Conservation (phyloP, 495 filamentous ascomycete genomes). For the Penicillium herquei region DNA sequence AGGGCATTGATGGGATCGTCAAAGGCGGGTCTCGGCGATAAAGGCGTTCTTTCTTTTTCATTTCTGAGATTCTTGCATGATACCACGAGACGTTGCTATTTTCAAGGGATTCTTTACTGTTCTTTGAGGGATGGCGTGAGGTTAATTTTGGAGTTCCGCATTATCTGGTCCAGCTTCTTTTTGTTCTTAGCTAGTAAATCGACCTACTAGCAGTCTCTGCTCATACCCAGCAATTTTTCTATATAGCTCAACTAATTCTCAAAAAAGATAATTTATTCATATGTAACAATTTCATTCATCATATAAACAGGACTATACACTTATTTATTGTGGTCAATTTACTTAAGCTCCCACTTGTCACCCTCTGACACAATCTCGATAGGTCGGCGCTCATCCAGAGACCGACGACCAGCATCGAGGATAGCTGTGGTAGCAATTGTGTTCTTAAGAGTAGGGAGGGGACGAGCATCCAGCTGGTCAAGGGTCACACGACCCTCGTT, state of each 20-base stretch:
- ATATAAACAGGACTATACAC: no score
- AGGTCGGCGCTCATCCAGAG: slow-evolving; percentile 75
- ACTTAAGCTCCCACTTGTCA: slow-evolving; percentile 70
- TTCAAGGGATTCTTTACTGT: slow-evolving; percentile 4
- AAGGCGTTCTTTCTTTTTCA: background rate
- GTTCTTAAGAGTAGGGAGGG: slow-evolving; percentile 80
- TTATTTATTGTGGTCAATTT: slow-evolving; percentile 13
- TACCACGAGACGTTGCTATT: slow-evolving; percentile 26
- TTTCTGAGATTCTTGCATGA: slow-evolving; percentile 23
- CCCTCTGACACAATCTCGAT: slow-evolving; percentile 67
- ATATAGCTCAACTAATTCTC: no score
- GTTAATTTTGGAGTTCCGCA: background rate
- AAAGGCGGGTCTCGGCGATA: slow-evolving; percentile 34
- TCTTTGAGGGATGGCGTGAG: background rate
- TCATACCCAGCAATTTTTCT: background rate
- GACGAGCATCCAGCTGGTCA: slow-evolving; percentile 72
- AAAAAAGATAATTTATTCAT: background rate
- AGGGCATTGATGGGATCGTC: slow-evolving; percentile 43
- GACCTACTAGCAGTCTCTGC: background rate
- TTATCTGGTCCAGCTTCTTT: background rate
- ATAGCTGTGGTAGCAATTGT: slow-evolving; percentile 91
- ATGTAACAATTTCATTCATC: no score
- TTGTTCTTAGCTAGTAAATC: background rate
- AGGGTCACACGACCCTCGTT: slow-evolving; percentile 70
- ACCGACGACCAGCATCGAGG: slow-evolving; percentile 77